A percentile compares a stretch with the other conserved stretches of the same genome.
Conservation (phyloP, 139 green algal species). For the Bryopsis sp. region DNA sequence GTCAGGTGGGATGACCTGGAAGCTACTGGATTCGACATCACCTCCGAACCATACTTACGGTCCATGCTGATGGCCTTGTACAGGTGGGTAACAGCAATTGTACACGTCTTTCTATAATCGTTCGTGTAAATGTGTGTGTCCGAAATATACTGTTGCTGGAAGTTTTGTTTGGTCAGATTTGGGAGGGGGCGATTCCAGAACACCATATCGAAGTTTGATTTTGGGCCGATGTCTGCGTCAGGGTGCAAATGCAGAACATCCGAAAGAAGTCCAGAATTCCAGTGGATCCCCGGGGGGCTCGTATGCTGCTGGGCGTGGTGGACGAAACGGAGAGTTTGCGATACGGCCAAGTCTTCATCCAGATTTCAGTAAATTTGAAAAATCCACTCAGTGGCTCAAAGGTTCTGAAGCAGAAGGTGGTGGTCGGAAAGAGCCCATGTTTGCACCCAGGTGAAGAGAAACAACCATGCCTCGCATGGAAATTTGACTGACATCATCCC, state of each 20-base stretch:
- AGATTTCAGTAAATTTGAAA: constrained; percentile 8
- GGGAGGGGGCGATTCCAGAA: too few relatives aligned
- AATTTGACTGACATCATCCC: too few relatives aligned
- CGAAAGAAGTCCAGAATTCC: constrained; percentile 14
- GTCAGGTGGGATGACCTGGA: neutral
- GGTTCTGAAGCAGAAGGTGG: neutral
- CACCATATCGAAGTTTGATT: too few relatives aligned
- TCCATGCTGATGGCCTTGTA: constrained; percentile 17
- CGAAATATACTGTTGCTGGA: too few relatives aligned
- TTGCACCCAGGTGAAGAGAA: constrained; percentile 7
- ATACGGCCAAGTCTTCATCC: constrained; percentile 9
- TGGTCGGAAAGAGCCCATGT: constrained; percentile 15
- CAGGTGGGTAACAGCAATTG: neutral
- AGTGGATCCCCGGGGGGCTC: neutral
- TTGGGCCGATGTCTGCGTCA: too few relatives aligned
- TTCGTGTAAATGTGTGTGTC: too few relatives aligned
- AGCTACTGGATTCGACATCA: neutral
- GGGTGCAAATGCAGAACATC: constrained; percentile 1
- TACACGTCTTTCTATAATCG: neutral
- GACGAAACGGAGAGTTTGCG: constrained; percentile 4
- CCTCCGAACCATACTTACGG: constrained; percentile 13
- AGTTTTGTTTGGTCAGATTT: too few relatives aligned
- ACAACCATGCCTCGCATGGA: neutral
- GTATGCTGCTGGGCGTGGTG: constrained; percentile 2
- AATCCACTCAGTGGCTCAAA: neutral